Evolutionary conservation across 148 eudicot species (phyloP).

Genomic region (Polygonum aviculare): DNA sequence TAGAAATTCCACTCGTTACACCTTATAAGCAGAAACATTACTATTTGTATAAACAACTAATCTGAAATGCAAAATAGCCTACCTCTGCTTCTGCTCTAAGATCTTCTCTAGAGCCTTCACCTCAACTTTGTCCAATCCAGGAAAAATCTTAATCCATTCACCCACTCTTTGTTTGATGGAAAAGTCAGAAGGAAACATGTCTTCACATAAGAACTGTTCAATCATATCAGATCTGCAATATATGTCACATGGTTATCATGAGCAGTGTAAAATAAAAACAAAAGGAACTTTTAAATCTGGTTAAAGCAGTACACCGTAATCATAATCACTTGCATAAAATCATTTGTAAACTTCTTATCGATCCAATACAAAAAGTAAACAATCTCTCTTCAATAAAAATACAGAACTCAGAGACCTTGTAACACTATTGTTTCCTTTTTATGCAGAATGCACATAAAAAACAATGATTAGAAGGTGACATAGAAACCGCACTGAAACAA

Average conservation of each 20-base stretch:
- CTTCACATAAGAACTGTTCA: constrained; percentile 52
- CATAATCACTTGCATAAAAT: not conserved
- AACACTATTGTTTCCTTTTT: not conserved
- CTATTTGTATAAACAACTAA: not conserved
- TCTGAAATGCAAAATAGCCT: constrained; percentile 10
- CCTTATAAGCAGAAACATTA: not conserved
- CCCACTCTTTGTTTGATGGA: constrained; percentile 57
- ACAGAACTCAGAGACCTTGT: not conserved
- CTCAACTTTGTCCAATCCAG: constrained; percentile 83
- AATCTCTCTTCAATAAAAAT: not conserved
- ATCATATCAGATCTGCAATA: constrained; percentile 73
- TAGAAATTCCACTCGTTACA: constrained; percentile 1
- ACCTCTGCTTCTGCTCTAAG: constrained; percentile 98
- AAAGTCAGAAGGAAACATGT: constrained; percentile 68
- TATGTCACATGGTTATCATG: constrained; percentile 14
- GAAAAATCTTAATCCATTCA: constrained; percentile 59
- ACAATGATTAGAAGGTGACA: not conserved
- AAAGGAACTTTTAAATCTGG: not conserved
- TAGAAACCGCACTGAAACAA: not conserved
- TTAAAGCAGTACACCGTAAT: not conserved
- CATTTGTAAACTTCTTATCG: not conserved
- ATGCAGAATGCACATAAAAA: not conserved
- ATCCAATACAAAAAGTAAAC: not conserved
- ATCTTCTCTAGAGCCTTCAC: constrained; percentile 89
- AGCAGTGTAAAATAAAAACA: not conserved